Evolutionary conservation across 1,139 yeast genomes (phyloP).

Genomic region (Yamadazyma buinensis): DNA sequence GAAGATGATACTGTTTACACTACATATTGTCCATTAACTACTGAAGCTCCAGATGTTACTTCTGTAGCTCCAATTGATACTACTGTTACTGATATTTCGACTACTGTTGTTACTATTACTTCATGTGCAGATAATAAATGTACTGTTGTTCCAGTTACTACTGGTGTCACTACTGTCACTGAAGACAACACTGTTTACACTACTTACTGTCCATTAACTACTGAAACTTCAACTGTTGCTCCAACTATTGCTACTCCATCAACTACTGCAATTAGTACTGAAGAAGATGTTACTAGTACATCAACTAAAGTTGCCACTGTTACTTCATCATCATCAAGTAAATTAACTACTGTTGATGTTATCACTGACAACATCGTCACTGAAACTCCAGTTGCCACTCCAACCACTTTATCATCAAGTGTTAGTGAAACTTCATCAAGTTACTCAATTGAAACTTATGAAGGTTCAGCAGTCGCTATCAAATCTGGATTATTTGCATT

Average conservation of each 20-base stretch:
- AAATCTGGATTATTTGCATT: conserved; percentile 18
- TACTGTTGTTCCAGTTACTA: conserved; percentile 19
- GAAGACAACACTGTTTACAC: conserved; percentile 45
- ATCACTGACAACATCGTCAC: conserved; percentile 29
- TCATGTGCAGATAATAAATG: conserved; percentile 19
- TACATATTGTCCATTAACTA: conserved; percentile 44
- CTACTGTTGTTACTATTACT: conserved; percentile 20
- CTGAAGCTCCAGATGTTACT: conserved; percentile 2
- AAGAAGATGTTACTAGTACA: not conserved
- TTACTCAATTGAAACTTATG: conserved; percentile 16
- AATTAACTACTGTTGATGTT: conserved; percentile 23
- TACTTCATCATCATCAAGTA: conserved; percentile 1
- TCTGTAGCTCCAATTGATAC: conserved; percentile 25
- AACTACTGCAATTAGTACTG: too few species aligned
- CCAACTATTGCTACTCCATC: conserved; percentile 46
- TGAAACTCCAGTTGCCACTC: conserved; percentile 17
- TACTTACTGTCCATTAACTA: conserved; percentile 26
- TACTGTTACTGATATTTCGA: conserved; percentile 43
- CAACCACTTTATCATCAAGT: conserved; percentile 10
- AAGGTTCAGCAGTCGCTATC: conserved; percentile 18
- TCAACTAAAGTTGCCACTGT: not conserved
- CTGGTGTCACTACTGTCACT: conserved; percentile 31
- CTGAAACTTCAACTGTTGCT: conserved; percentile 20
- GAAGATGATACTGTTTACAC: conserved; percentile 45
- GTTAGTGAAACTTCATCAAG: conserved; percentile 7